Evolutionary conservation across 768 basidiomycete species (phyloP).

Genomic region (Suillus lakei): DNA sequence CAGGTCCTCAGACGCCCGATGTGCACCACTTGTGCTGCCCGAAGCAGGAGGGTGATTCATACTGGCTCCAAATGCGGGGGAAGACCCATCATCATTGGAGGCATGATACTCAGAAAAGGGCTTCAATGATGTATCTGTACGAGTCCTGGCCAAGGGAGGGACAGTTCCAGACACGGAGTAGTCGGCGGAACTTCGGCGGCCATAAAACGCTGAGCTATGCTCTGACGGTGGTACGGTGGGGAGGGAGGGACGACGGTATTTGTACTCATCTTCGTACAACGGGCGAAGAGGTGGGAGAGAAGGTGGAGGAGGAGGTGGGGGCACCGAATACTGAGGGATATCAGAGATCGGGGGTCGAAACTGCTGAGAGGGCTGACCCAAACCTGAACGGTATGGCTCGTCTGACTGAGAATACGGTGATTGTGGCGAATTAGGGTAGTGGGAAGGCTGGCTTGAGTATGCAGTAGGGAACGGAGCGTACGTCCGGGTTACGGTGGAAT

Average conservation of each 20-base stretch:
- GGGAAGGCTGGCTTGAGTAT: conserved; percentile 32
- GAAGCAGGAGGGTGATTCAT: not conserved
- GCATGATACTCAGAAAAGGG: conserved; percentile 16
- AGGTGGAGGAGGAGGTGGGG: conserved; percentile 28
- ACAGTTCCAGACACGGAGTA: conserved; percentile 6
- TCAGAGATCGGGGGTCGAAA: conserved; percentile 26
- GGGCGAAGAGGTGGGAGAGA: conserved; percentile 34
- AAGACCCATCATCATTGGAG: conserved; percentile 19
- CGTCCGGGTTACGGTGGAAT: conserved; percentile 39
- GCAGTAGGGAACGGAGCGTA: conserved; percentile 46
- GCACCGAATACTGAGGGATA: conserved; percentile 31
- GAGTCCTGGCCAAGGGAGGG: conserved; percentile 7
- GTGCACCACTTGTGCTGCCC: not conserved
- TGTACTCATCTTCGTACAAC: conserved; percentile 33
- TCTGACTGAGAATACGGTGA: conserved; percentile 21
- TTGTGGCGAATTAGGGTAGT: conserved; percentile 28
- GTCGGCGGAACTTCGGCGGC: conserved; percentile 17
- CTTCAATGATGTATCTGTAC: conserved; percentile 8
- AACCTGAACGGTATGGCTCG: conserved; percentile 25
- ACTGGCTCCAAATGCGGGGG: conserved; percentile 13
- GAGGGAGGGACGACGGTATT: conserved; percentile 37
- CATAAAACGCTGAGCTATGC: not conserved
- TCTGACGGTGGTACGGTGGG: conserved; percentile 20
- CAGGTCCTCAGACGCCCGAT: conserved; percentile 17
- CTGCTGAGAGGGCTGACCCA: conserved; percentile 28